Conservation (phyloP, 2,329 filamentous ascomycete species). For the Atkinsonella hypoxylon region DNA sequence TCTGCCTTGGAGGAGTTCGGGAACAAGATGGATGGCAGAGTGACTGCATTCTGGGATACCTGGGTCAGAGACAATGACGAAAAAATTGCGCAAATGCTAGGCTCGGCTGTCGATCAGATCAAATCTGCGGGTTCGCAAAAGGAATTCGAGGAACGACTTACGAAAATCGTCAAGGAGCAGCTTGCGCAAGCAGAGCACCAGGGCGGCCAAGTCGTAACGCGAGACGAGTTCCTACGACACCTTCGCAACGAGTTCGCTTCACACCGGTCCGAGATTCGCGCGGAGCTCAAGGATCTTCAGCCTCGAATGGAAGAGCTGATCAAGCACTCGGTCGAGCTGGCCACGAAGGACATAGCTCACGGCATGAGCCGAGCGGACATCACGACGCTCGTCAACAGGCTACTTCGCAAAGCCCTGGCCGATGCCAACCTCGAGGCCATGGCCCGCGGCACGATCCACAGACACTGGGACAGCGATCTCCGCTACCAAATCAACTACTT, state of each 20-base stretch:
- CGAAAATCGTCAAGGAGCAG: constrained; percentile 26
- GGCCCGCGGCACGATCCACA: constrained; percentile 33
- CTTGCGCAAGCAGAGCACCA: constrained; percentile 14
- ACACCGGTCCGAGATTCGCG: constrained; percentile 27
- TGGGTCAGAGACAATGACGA: constrained; percentile 41
- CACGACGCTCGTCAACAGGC: constrained; percentile 24
- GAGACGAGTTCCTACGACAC: constrained; percentile 35
- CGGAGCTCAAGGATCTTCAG: constrained; percentile 27
- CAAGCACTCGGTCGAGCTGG: constrained; percentile 18
- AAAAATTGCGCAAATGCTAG: constrained; percentile 20
- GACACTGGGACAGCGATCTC: constrained; percentile 31
- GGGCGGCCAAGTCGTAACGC: constrained; percentile 29
- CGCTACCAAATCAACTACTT: constrained; percentile 63
- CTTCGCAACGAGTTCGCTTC: constrained; percentile 27
- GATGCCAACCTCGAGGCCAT: constrained; percentile 35
- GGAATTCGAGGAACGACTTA: constrained; percentile 23
- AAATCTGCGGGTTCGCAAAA: constrained; percentile 20
- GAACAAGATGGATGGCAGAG: constrained; percentile 16
- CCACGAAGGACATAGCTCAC: constrained; percentile 12
- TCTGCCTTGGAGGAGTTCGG: constrained; percentile 15
- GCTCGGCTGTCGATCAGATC: constrained; percentile 22
- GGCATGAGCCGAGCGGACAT: constrained; percentile 31
- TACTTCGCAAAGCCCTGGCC: constrained; percentile 31
- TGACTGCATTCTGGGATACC: constrained; percentile 33
- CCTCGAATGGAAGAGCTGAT: constrained; percentile 22